These are phyloP conservation scores for Russula compacta DNA, from an alignment of 768 basidiomycete species.

Conservation along the genomic window DNA sequence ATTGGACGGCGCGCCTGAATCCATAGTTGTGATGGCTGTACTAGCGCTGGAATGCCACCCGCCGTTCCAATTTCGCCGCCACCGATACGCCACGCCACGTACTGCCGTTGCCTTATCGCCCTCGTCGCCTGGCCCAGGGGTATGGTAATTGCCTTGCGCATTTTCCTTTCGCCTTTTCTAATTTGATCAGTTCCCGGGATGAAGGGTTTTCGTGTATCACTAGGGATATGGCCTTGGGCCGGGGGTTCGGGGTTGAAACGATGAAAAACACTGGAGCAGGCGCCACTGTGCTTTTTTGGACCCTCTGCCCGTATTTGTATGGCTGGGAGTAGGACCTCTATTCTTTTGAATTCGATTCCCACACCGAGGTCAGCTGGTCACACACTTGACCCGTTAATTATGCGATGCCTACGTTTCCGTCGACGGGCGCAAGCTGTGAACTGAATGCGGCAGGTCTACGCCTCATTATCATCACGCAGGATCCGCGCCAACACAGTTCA, in stretches of 20 bases:
- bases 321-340: not conserved
- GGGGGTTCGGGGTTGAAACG: not conserved
- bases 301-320: constrained; percentile 3
- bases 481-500: too few relatives aligned
- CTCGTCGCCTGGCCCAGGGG: not conserved
- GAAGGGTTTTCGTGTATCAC: not conserved
- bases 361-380: not conserved
- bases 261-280: too few relatives aligned
- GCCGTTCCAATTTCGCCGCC: not conserved
- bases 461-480: too few relatives aligned
- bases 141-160: not conserved
- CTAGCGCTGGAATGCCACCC: not conserved
- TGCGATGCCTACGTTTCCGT: too few relatives aligned
- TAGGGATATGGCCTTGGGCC: not conserved
- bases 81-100: not conserved
- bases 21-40: not conserved
- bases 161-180: not conserved
- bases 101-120: not conserved
- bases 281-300: not conserved
- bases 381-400: not conserved
- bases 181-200: not conserved
- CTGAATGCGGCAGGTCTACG: not conserved
- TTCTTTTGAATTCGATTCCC: not conserved
- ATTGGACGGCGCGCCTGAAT: not conserved
- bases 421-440: not conserved